Percentiles rank a stretch among this genome's conserved stretches.
These are phyloP conservation scores for Suzukiozyma palmioleophila DNA, from an alignment of 1,139 yeast species.

Conservation along the genomic window DNA sequence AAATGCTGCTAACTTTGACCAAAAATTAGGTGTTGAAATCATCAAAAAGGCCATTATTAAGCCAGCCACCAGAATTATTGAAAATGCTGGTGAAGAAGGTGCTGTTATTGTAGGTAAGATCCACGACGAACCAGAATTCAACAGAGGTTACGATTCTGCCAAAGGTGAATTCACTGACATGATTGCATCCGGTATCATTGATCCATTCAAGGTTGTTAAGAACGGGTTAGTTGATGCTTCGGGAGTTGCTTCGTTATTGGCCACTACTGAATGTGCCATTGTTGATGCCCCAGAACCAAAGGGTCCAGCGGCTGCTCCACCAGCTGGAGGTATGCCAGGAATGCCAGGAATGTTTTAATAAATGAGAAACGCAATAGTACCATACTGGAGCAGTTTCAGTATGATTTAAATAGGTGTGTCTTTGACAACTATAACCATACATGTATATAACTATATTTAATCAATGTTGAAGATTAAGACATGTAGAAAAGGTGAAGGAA, in stretches of 20 bases:
- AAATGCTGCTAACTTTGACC: conserved; percentile 85
- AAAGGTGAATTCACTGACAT: conserved; percentile 93
- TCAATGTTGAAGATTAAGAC: too few relatives aligned
- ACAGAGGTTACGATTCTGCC: conserved; percentile 90
- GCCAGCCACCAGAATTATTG: conserved; percentile 96
- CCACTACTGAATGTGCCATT: conserved; percentile 98
- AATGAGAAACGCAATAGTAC: neutral
- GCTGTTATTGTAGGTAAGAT: conserved; percentile 96
- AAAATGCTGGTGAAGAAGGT: conserved; percentile 99
- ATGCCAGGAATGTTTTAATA: conserved; percentile 32
- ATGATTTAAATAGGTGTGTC: neutral
- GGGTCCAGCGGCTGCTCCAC: conserved; percentile 58
- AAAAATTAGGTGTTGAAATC: conserved; percentile 94
- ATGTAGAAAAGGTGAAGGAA: too few relatives aligned
- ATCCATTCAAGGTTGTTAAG: conserved; percentile 98
- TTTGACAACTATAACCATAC: neutral
- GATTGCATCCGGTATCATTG: conserved; percentile 97
- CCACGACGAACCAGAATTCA: conserved; percentile 81
- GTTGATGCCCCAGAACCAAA: conserved; percentile 96
- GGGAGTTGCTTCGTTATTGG: conserved; percentile 96
- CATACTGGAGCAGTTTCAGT: too few relatives aligned
- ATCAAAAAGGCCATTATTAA: conserved; percentile 93
- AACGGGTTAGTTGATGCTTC: conserved; percentile 96
- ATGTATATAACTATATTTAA: neutral
- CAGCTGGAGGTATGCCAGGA: conserved; percentile 51